Base-by-base conservation (phyloP, 140 eudicot species). In the Ambrosia hybrid region DNA sequence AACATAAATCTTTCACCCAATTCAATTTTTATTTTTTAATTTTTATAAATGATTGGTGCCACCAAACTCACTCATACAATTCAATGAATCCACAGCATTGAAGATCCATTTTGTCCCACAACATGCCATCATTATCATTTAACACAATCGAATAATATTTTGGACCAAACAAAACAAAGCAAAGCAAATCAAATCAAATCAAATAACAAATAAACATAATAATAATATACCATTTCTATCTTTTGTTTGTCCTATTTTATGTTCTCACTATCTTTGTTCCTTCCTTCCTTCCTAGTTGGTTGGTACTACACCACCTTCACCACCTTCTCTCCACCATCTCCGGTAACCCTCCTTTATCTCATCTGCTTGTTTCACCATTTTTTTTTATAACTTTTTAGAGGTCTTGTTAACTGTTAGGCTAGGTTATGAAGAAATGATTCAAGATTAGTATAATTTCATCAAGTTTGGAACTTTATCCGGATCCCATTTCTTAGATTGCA, bases 281-380 rank as follows among this genome's bases (percentile, higher is more conserved):
- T 21, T 21, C 26, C 26, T 21, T 21, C 26, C 26, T 21, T 21
- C 26, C 26, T 21, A 21, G 26, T 21, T 21, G 26, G 26, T 21
- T 21, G 46, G 15, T 51, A 67, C 69, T 33, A 14, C 74, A 76
- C 26, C 75, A 34, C 66, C 70, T 67, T 76, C 70, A 76, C 80
- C 67, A 57, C 60, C 59, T 21, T 70, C 65, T 36, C 65, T 15
- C 63, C 65, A 5, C 79, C 69, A 21, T 21, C 26, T 21, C 26
- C 26, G 26, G 26, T 21, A 21, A 21, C 26, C 26, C 26, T 21
- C 1, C 1, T 0, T 21, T 21, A 21, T 21, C 26, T 21, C 26
- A 21, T 21, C 26, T 21, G 26, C 26, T 21, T 21, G 26, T 21
- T 21, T 21, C 26, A 21, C 26, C 26, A 21, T 21, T 21, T 0